These are phyloP conservation scores for Rhexocercosporidium sp. DNA, from an alignment of 2,329 filamentous ascomycete species.

Conservation along the genomic window DNA sequence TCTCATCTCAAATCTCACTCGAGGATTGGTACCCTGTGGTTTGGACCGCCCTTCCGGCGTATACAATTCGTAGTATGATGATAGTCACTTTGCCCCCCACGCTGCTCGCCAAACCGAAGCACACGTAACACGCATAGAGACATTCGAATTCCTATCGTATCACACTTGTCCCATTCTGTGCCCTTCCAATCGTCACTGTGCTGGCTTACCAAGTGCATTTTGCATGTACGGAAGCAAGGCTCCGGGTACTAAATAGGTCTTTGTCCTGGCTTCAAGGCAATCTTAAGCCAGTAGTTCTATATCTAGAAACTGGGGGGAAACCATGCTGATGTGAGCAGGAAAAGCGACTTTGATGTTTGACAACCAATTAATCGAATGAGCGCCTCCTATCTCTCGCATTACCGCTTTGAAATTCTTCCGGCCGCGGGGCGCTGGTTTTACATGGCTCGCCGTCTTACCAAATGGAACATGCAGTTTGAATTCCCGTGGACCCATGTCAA, in stretches of 20 bases:
- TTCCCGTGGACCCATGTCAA: constrained; percentile 8
- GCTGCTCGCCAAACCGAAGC: constrained; percentile 2
- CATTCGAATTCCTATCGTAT: constrained; percentile 2
- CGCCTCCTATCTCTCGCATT: constrained; percentile 20
- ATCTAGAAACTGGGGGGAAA: background rate
- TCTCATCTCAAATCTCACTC: background rate
- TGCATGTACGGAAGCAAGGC: constrained; percentile 5
- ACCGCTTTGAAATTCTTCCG: constrained; percentile 23
- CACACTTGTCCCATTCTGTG: background rate
- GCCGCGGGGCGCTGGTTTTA: background rate
- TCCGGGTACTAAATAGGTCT: constrained; percentile 1
- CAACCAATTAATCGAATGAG: background rate
- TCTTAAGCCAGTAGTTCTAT: background rate
- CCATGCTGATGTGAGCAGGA: constrained; percentile 5
- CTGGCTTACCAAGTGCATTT: background rate
- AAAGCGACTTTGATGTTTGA: background rate
- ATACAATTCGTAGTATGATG: constrained; percentile 7
- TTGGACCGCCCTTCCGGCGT: background rate
- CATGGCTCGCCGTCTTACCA: background rate
- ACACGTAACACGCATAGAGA: background rate
- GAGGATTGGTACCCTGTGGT: background rate
- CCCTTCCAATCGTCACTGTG: constrained; percentile 4
- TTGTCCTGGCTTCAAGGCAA: background rate
- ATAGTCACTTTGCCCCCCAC: constrained; percentile 8
- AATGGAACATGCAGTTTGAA: constrained; percentile 8